Conservation (phyloP, 2,329 filamentous ascomycete genomes). For the Cladophialophora yegresii region DNA sequence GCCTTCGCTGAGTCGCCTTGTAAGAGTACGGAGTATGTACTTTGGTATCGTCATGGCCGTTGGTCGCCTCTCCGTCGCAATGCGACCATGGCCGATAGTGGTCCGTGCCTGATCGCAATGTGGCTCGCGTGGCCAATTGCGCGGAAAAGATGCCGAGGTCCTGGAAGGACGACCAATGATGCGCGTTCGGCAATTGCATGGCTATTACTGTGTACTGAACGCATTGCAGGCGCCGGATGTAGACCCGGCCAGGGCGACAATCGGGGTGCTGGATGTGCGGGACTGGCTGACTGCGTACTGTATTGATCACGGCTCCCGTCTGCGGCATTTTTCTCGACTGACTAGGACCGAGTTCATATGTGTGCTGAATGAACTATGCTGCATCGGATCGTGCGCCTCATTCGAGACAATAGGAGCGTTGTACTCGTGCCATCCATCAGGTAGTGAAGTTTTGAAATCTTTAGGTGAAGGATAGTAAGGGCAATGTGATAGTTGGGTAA, state of each 20-base stretch:
- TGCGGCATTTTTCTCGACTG: not conserved
- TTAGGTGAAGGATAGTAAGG: not conserved
- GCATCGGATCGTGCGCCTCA: not conserved
- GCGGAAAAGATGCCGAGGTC: constrained; percentile 1
- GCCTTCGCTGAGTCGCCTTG: too few relatives aligned
- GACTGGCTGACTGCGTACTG: not conserved
- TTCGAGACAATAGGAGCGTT: not conserved
- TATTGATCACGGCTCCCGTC: not conserved
- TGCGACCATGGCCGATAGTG: constrained; percentile 11
- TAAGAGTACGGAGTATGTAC: too few relatives aligned
- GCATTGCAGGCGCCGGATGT: too few relatives aligned
- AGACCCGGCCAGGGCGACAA: too few relatives aligned
- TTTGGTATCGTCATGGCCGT: not conserved
- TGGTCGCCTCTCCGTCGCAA: constrained; percentile 2
- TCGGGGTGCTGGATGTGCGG: not conserved
- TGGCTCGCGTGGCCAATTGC: not conserved
- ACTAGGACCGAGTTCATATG: not conserved
- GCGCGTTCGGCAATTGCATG: not conserved
- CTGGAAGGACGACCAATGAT: not conserved
- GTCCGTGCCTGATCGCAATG: not conserved
- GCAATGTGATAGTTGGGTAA: not conserved
- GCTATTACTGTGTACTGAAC: not conserved
- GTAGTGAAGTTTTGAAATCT: not conserved
- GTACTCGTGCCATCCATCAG: not conserved
- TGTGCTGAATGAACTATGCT: not conserved